Percentiles rank a stretch among this genome's conserved stretches.
Evolutionary conservation across 257 asterid species (phyloP).

Genomic region (Nicotiana obtusifolia): DNA sequence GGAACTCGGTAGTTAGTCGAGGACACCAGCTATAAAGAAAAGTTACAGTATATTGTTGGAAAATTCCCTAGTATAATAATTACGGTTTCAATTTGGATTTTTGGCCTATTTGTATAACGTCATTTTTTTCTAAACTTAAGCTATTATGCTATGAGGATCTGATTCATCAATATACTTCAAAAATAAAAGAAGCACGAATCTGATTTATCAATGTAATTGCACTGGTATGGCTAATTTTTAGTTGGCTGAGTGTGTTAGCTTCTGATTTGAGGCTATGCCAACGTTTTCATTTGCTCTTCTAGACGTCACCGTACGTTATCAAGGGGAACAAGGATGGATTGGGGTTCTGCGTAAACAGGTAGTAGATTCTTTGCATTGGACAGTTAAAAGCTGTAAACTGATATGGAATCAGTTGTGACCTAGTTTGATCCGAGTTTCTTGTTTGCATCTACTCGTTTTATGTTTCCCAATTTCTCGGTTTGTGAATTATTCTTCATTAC

Average conservation of each 20-base stretch:
- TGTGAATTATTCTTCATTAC: background rate
- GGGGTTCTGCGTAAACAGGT: background rate
- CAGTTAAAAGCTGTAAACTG: background rate
- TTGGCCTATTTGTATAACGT: background rate
- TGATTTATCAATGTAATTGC: background rate
- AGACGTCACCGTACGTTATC: too few relatives aligned
- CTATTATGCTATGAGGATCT: background rate
- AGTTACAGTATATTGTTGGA: background rate
- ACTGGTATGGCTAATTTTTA: background rate
- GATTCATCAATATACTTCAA: background rate
- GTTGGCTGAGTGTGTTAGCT: background rate
- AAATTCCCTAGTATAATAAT: background rate
- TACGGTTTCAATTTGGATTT: background rate
- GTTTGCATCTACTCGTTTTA: too few relatives aligned
- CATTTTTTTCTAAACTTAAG: background rate
- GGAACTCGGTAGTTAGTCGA: background rate
- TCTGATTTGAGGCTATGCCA: background rate
- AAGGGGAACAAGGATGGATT: background rate
- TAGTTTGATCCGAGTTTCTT: background rate
- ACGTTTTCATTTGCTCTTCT: background rate
- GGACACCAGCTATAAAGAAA: background rate
- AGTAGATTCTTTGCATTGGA: background rate
- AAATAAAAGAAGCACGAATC: background rate
- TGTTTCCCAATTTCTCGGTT: background rate
- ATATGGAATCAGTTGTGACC: background rate